Conservation (phyloP, 1,139 yeast species). For the Hansenula sp. region DNA sequence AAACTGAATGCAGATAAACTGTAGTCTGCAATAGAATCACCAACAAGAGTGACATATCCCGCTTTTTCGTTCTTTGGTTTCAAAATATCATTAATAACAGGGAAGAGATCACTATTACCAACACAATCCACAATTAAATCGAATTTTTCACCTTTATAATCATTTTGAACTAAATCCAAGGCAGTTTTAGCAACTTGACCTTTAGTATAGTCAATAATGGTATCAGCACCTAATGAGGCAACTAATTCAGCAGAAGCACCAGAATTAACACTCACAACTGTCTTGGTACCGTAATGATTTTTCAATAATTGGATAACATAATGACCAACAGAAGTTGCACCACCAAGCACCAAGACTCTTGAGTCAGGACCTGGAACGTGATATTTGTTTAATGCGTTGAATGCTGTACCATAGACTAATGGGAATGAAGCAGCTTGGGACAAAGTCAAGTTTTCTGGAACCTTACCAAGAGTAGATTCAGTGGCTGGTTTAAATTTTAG, state of each 20-base stretch:
- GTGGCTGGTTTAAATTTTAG: slow-evolving; percentile 23
- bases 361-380: slow-evolving; percentile 23
- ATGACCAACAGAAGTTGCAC: slow-evolving; percentile 50
- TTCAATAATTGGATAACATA: slow-evolving; percentile 46
- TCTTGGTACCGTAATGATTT: slow-evolving; percentile 32
- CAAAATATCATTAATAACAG: slow-evolving; percentile 31
- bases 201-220: slow-evolving; percentile 45
- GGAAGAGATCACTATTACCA: slow-evolving; percentile 36
- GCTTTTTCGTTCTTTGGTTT: slow-evolving; percentile 36
- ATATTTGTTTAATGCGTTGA: slow-evolving; percentile 20
- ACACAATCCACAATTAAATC: slow-evolving; percentile 45
- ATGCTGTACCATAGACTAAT: slow-evolving; percentile 47
- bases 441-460: slow-evolving; percentile 36
- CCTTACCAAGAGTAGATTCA: slow-evolving; percentile 27
- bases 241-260: slow-evolving; percentile 36
- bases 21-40: slow-evolving; percentile 37
- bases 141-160: slow-evolving; percentile 32
- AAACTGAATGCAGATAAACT: background rate
- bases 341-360: slow-evolving; percentile 49
- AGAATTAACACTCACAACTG: slow-evolving; percentile 41
- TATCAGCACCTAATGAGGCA: slow-evolving; percentile 46
- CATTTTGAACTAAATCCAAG: slow-evolving; percentile 27
- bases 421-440: slow-evolving; percentile 61
- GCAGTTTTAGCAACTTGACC: slow-evolving; percentile 28
- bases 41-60: slow-evolving; percentile 46